Percentiles rank a stretch among this genome's conserved stretches.
Conservation (phyloP, 2,329 filamentous ascomycete genomes). For the Ophiostoma tasmaniense region DNA sequence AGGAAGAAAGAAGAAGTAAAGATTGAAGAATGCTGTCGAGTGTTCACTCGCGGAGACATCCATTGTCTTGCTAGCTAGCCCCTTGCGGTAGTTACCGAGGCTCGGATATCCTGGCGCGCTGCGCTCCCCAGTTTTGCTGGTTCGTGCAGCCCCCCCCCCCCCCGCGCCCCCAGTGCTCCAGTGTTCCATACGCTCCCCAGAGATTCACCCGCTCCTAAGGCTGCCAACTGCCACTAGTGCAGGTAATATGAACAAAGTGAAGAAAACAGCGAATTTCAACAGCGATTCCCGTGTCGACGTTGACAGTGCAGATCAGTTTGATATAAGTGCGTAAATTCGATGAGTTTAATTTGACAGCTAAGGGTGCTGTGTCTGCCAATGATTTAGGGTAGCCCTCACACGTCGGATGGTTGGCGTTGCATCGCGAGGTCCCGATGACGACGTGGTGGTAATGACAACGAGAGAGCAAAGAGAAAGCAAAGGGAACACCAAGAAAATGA, state of each 20-base stretch:
- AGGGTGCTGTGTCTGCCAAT: too few relatives aligned
- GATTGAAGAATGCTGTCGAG: neutral
- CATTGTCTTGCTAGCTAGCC: neutral
- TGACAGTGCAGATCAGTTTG: neutral
- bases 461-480: neutral
- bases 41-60: neutral
- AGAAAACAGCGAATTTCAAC: neutral
- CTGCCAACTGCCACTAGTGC: neutral
- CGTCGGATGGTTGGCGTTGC: neutral
- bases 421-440: neutral
- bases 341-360: too few relatives aligned
- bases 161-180: conserved; percentile 16
- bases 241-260: neutral
- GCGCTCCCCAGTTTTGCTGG: neutral
- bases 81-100: conserved; percentile 15
- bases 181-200: neutral
- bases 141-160: conserved; percentile 19
- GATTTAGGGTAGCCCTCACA: neutral
- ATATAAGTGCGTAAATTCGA: neutral
- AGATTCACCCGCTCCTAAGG: neutral
- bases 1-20: neutral
- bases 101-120: conserved; percentile 2
- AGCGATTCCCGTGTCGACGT: neutral
- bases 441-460: neutral
- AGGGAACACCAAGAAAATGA: too few relatives aligned